phyloP scores from a whole-genome alignment of 352 stramenopile genomes.

The Pythium folliculosum region DNA sequence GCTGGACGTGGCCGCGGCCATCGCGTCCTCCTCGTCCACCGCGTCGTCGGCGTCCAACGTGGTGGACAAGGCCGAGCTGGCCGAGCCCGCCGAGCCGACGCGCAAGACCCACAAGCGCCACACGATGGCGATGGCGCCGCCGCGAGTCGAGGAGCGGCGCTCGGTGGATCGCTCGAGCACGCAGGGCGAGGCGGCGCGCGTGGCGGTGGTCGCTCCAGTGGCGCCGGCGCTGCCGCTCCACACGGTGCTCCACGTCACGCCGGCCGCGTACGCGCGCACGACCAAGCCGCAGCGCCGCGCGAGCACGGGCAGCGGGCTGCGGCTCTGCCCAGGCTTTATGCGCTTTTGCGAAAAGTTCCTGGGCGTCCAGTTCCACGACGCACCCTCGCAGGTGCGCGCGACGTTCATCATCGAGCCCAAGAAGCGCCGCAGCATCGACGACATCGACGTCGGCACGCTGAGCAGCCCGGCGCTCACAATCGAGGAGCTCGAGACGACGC shows the following conservation, averaged over 20 bases:
- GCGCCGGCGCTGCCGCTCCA: neutral
- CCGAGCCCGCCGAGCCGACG: neutral
- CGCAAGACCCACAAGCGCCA: neutral
- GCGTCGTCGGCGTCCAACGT: neutral
- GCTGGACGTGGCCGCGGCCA: slow-evolving; percentile 36
- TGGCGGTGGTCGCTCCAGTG: neutral
- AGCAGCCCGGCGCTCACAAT: neutral
- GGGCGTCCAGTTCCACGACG: slow-evolving; percentile 26
- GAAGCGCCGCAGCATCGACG: slow-evolving; percentile 30
- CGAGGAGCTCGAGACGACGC: neutral
- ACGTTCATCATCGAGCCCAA: slow-evolving; percentile 21
- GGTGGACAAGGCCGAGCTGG: neutral
- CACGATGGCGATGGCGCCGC: neutral
- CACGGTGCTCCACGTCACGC: slow-evolving; percentile 4
- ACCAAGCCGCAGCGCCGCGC: slow-evolving; percentile 20
- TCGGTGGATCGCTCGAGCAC: slow-evolving; percentile 23
- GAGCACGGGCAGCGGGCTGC: slow-evolving; percentile 40
- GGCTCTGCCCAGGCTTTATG: slow-evolving; percentile 66
- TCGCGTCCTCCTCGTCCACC: slow-evolving; percentile 24
- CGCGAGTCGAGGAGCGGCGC: slow-evolving; percentile 12
- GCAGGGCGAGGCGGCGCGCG: neutral
- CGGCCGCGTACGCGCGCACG: neutral
- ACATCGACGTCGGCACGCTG: slow-evolving; percentile 22
- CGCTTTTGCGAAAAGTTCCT: slow-evolving; percentile 74
- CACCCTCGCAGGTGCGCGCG: neutral